A percentile compares a stretch with the other conserved stretches of the same genome.
phyloP scores from a whole-genome alignment of 257 asterid genomes.

The Gentiana macrophylla region DNA sequence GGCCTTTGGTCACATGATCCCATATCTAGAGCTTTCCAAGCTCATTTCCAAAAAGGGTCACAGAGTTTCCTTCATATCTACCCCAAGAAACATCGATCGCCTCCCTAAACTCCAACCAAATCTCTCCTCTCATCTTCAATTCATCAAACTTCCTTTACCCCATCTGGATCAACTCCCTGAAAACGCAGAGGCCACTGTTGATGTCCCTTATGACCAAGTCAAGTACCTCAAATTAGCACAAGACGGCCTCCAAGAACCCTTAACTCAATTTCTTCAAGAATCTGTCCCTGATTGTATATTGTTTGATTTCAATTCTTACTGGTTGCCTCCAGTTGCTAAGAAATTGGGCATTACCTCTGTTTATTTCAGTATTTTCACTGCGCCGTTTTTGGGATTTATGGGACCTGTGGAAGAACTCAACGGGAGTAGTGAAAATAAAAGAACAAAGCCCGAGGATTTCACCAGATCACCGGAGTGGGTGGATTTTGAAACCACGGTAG shows the following conservation, averaged over 20 bases:
- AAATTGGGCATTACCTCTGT: conserved; percentile 6
- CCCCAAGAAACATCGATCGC: conserved; percentile 46
- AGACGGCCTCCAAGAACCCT: conserved; percentile 18
- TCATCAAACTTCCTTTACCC: conserved; percentile 36
- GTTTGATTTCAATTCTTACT: conserved; percentile 20
- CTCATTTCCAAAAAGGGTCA: conserved; percentile 39
- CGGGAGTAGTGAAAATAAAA: neutral
- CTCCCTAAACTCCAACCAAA: conserved; percentile 39
- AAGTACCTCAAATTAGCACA: conserved; percentile 25
- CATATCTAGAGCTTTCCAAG: conserved; percentile 41
- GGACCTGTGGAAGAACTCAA: conserved; percentile 13
- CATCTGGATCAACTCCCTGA: conserved; percentile 13
- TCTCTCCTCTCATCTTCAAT: conserved; percentile 15
- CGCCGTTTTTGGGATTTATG: neutral
- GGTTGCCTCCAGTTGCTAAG: conserved; percentile 18
- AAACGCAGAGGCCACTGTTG: conserved; percentile 24
- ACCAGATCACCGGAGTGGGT: conserved; percentile 18
- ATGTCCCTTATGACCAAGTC: conserved; percentile 15
- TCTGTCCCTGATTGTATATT: conserved; percentile 26
- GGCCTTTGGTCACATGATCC: conserved; percentile 56
- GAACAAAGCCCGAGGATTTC: conserved; percentile 21
- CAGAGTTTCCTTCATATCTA: conserved; percentile 35
- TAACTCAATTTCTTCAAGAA: conserved; percentile 11
- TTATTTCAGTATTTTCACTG: conserved; percentile 8
- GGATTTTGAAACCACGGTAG: conserved; percentile 17